A percentile compares a stretch with the other conserved stretches of the same genome.
Conservation (phyloP, 768 basidiomycete genomes). For the Cystobasidium onofrii region DNA sequence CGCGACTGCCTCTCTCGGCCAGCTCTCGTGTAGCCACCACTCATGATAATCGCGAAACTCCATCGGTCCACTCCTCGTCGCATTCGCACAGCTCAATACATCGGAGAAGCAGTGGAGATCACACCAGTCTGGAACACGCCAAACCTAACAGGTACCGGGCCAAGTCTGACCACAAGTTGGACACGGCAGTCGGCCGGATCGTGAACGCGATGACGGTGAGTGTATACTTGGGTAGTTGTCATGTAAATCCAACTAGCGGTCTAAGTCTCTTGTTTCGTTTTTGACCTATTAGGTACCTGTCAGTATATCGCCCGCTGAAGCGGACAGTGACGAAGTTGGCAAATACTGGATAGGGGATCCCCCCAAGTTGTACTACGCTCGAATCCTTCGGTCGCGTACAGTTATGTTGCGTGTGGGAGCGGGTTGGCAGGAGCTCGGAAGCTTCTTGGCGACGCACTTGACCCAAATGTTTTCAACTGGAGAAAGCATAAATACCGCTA, state of each 20-base stretch:
- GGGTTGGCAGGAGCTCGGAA: conserved; percentile 74
- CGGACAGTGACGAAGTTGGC: conserved; percentile 52
- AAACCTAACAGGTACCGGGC: conserved; percentile 63
- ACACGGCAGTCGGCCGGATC: conserved; percentile 84
- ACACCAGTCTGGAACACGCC: not conserved
- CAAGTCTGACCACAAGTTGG: conserved; percentile 81
- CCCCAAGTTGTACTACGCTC: conserved; percentile 83
- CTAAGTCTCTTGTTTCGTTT: not conserved
- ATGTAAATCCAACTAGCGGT: not conserved
- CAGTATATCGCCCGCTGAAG: conserved; percentile 43
- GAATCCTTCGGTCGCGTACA: conserved; percentile 49
- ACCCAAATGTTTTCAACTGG: not conserved
- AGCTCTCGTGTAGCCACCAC: not conserved
- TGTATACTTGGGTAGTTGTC: not conserved
- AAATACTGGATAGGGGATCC: conserved; percentile 89
- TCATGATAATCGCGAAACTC: not conserved
- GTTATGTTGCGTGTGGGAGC: conserved; percentile 48
- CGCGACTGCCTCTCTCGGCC: not conserved
- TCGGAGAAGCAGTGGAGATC: not conserved
- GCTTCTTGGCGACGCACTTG: conserved; percentile 15
- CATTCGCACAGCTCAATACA: not conserved
- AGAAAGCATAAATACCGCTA: not conserved
- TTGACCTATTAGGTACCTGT: conserved; percentile 40
- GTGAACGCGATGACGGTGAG: conserved; percentile 73
- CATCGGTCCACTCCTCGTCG: not conserved